Evolutionary conservation across 345 rosid species (phyloP).

Genomic region (Populus nigra): DNA sequence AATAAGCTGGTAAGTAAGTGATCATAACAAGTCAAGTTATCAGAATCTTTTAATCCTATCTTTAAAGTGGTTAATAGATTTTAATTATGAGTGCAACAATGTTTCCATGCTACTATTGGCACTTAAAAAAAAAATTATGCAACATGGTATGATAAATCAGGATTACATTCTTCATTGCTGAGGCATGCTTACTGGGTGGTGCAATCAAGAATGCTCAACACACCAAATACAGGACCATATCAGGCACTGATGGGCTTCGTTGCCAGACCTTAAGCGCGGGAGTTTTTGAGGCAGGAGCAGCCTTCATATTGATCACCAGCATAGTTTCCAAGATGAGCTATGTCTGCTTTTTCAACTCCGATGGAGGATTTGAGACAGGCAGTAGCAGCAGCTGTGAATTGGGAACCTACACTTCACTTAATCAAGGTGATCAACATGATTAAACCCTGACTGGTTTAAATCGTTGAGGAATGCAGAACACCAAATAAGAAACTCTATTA

Average conservation of each 20-base stretch:
- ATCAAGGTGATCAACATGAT: neutral
- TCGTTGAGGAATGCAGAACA: no score
- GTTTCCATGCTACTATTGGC: neutral
- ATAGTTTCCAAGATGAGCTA: slow-evolving; percentile 78
- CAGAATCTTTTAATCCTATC: no score
- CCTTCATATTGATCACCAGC: slow-evolving; percentile 69
- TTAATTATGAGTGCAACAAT: no score
- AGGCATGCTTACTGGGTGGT: slow-evolving; percentile 79
- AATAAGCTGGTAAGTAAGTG: no score
- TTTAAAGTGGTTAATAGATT: no score
- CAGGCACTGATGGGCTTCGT: slow-evolving; percentile 56
- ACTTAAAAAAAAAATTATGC: neutral
- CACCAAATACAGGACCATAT: slow-evolving; percentile 72
- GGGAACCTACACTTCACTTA: slow-evolving; percentile 53
- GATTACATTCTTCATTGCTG: slow-evolving; percentile 75
- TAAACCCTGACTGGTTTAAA: no score
- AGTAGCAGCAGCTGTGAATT: slow-evolving; percentile 50
- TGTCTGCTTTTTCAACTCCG: slow-evolving; percentile 62
- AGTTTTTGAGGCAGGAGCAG: slow-evolving; percentile 88
- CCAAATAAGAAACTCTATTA: no score
- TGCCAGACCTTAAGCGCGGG: slow-evolving; percentile 86
- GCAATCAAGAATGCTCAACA: slow-evolving; percentile 87
- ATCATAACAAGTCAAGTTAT: no score
- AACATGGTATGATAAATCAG: slow-evolving; percentile 26
- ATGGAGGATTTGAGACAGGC: slow-evolving; percentile 51